Evolutionary conservation across 2,329 filamentous ascomycete species (phyloP).

Genomic region (Aureobasidium sp.): DNA sequence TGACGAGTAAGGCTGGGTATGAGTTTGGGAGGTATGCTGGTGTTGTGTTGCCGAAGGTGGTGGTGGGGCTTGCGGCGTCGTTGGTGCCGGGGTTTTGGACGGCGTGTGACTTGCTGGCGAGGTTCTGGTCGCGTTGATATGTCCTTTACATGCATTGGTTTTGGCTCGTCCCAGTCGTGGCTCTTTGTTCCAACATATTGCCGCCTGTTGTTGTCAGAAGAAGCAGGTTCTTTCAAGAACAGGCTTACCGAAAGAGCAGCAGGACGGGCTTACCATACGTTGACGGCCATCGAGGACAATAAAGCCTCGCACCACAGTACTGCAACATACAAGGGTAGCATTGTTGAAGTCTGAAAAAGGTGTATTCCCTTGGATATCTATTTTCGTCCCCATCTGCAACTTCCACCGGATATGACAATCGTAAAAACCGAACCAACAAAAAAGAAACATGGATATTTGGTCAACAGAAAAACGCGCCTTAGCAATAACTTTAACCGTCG

Average conservation of each 20-base stretch:
- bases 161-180: too few relatives aligned
- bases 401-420: constrained; percentile 7
- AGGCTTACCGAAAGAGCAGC: too few relatives aligned
- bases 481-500: neutral
- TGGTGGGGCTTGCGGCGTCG: neutral
- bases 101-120: neutral
- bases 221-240: too few relatives aligned
- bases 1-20: neutral
- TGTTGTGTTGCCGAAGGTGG: neutral
- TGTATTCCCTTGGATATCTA: constrained; percentile 7
- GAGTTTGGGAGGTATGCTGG: neutral
- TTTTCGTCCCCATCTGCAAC: constrained; percentile 3
- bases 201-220: too few relatives aligned
- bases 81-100: neutral
- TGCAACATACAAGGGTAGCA: neutral
- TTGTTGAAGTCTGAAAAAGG: neutral
- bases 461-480: neutral
- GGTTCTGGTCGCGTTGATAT: neutral
- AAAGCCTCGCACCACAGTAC: neutral
- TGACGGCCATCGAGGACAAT: too few relatives aligned
- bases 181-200: too few relatives aligned
- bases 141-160: too few relatives aligned
- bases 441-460: neutral
- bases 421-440: constrained; percentile 7
- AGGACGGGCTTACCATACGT: too few relatives aligned